These are phyloP conservation scores for Aspergillus funiculosus DNA, from an alignment of 495 filamentous ascomycete species.

Conservation along the genomic window DNA sequence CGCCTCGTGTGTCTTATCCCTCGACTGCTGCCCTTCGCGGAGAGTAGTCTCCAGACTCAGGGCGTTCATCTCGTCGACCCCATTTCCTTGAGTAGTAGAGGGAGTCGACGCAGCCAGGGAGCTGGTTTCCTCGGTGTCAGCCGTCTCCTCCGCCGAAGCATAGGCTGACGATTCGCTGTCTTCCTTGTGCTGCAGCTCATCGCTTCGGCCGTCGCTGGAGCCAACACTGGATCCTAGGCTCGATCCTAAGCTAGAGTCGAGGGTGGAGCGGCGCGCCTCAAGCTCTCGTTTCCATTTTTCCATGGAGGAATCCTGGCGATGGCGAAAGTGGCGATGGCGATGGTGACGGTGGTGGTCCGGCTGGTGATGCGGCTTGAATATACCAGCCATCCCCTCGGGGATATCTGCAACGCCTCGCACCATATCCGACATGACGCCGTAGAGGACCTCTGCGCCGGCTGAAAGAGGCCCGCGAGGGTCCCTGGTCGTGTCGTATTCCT, in stretches of 20 bases:
- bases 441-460: conserved; percentile 63
- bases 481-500: conserved; percentile 66
- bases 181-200: not conserved
- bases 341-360: conserved; percentile 9
- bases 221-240: not conserved
- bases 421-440: conserved; percentile 68
- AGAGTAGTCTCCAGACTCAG: conserved; percentile 1
- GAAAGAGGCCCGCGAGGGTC: conserved; percentile 68
- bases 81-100: too few species aligned
- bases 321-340: not conserved
- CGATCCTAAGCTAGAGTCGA: too few species aligned
- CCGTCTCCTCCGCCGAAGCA: conserved; percentile 6
- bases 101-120: too few species aligned
- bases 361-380: conserved; percentile 17
- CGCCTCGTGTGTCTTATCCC: conserved; percentile 3
- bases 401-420: conserved; percentile 80
- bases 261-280: not conserved
- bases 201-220: not conserved
- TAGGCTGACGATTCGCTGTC: not conserved
- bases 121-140: not conserved
- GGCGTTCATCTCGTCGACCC: not conserved
- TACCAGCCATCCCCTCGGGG: conserved; percentile 64
- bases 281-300: not conserved
- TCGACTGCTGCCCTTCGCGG: conserved; percentile 1
- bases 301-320: not conserved